Percentiles rank a stretch among this genome's conserved stretches.
Evolutionary conservation across 1,139 yeast genomes (phyloP).

Genomic region (Suhomyces wounanorum): DNA sequence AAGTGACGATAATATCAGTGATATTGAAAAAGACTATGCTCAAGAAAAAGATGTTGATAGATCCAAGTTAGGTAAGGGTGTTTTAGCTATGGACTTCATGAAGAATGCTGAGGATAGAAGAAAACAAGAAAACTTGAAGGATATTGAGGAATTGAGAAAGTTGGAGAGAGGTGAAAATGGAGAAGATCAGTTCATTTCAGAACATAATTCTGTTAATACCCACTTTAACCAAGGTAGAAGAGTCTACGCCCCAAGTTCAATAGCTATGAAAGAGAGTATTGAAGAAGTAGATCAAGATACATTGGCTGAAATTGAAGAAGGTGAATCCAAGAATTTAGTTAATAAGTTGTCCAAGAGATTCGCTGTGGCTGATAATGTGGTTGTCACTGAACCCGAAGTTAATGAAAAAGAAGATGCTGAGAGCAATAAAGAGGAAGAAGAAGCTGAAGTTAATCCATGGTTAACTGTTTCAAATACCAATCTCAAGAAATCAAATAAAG

Average conservation of each 20-base stretch:
- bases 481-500: conserved; percentile 52
- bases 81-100: conserved; percentile 94
- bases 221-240: conserved; percentile 77
- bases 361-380: conserved; percentile 16
- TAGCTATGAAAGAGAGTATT: conserved; percentile 44
- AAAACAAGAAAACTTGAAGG: conserved; percentile 54
- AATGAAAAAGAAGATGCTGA: conserved; percentile 8
- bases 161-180: conserved; percentile 44
- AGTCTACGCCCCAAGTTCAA: conserved; percentile 72
- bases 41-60: conserved; percentile 34
- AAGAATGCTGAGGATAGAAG: conserved; percentile 75
- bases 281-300: conserved; percentile 43
- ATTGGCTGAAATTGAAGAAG: conserved; percentile 55
- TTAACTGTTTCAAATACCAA: conserved; percentile 42
- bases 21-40: conserved; percentile 50
- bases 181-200: conserved; percentile 25
- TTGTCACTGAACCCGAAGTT: conserved; percentile 6
- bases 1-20: conserved; percentile 51
- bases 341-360: conserved; percentile 39
- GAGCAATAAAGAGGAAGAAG: conserved; percentile 6
- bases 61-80: conserved; percentile 73
- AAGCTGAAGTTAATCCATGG: conserved; percentile 71
- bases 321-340: conserved; percentile 50
- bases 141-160: conserved; percentile 52
- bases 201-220: conserved; percentile 43